phyloP scores from a whole-genome alignment of 1,139 yeast species.

The Arxiozyma slooffiae region DNA sequence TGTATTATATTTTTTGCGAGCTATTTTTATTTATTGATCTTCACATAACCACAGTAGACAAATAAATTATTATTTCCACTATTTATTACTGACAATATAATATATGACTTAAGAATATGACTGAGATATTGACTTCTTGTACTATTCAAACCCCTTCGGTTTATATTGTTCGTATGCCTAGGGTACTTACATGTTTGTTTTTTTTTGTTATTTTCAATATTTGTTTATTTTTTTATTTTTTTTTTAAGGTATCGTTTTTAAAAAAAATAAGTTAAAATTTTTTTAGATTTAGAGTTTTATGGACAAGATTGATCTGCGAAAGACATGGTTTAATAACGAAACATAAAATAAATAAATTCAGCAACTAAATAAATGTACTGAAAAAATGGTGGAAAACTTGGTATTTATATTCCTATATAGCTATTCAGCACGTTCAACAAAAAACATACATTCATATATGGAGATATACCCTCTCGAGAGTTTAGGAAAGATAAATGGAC shows the following conservation, averaged over 20 bases:
- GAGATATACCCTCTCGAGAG: neutral
- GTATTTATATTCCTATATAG: too few relatives aligned
- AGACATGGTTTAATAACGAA: neutral
- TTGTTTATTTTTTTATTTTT: too few relatives aligned
- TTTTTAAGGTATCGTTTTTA: too few relatives aligned
- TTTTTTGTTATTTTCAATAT: too few relatives aligned
- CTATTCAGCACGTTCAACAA: neutral
- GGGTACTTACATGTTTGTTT: neutral
- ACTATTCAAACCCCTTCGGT: neutral
- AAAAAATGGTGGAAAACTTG: neutral
- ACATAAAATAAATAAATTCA: neutral
- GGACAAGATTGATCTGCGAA: neutral
- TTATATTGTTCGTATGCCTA: too few relatives aligned
- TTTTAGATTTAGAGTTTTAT: too few relatives aligned
- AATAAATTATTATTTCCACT: neutral
- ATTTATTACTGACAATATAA: too few relatives aligned
- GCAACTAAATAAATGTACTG: too few relatives aligned
- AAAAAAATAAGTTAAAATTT: too few relatives aligned
- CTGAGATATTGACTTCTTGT: neutral
- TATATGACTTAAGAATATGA: too few relatives aligned
- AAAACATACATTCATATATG: too few relatives aligned
- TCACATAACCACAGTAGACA: neutral
- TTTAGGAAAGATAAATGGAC: neutral
- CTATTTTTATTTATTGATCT: neutral
- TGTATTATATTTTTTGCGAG: neutral